Percentiles rank a stretch among this genome's conserved stretches.
These are phyloP conservation scores for Papiliotrema flavescens DNA, from an alignment of 1,284 basidiomycete species.

Conservation along the genomic window DNA sequence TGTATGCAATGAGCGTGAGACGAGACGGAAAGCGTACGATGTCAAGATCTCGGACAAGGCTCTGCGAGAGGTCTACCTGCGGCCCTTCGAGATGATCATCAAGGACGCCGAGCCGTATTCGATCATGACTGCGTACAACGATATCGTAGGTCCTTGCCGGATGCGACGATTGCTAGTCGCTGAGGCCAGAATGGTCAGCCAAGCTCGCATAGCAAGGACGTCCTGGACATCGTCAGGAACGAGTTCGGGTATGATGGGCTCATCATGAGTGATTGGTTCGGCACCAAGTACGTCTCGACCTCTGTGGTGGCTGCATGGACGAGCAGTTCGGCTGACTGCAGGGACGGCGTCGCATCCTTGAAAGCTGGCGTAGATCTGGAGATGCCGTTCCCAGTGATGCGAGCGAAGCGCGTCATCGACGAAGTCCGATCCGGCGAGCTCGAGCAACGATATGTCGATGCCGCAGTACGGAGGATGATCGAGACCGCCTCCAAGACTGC, in stretches of 20 bases:
- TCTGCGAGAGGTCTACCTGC: constrained; percentile 72
- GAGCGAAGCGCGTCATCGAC: not conserved
- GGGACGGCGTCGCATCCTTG: not conserved
- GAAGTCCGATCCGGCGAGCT: not conserved
- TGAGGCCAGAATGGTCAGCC: not conserved
- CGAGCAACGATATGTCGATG: not conserved
- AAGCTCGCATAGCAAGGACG: not conserved
- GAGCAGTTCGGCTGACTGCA: not conserved
- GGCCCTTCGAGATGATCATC: constrained; percentile 65
- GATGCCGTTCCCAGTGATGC: not conserved
- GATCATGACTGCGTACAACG: constrained; percentile 4
- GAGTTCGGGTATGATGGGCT: not conserved
- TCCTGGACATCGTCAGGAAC: not conserved
- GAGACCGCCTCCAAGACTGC: not conserved
- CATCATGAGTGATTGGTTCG: constrained; percentile 4
- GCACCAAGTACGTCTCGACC: not conserved
- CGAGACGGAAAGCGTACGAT: constrained; percentile 21
- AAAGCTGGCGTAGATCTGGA: constrained; percentile 2
- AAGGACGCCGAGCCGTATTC: not conserved
- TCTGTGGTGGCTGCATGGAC: no score
- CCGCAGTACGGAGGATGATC: not conserved
- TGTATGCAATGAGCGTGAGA: constrained; percentile 26
- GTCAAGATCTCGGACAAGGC: constrained; percentile 58
- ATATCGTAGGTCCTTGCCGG: not conserved
- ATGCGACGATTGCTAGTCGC: not conserved